Evolutionary conservation across 345 rosid genomes (phyloP), one percentile per base, ranked within the genome.

Genomic region (Eutrema yunnanense): DNA sequence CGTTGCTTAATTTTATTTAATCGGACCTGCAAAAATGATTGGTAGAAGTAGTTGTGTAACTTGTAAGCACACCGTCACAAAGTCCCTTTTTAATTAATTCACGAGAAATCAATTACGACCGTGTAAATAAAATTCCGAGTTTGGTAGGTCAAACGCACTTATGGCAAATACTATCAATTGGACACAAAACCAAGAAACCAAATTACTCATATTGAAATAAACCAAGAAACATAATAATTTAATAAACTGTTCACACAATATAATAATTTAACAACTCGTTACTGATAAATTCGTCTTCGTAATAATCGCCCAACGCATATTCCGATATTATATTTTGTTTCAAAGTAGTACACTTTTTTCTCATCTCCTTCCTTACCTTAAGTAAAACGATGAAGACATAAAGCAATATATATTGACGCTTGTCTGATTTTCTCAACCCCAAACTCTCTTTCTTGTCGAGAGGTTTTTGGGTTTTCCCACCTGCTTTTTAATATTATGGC

Each of bases 1-100:
- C 62, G 56, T 36, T 52, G 51, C 34, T 41, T 53, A 9, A 36
- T 6, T 37, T 8, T 5, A 11, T 56, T 38, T 48, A 9, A 13
- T 29, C 7, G 44, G 72, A 38, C 52, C 14, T 29, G 10, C 27
- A 14, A 56, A 65, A 11, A 38, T 38, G 52, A 65, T 67, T 50
- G 73, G 26, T 60, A 41, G 8, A 65, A 49, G 51, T 48, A 9
- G 77, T 65, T 12, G 77, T 48, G 59, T 55, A 55, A 55, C 41
- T 34, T n/a, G 26, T 73, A 57, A 65, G 46, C 30, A 67, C 41
- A 60, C 78, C 78, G 78, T 74, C 73, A 68, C 73, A 67, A 67
- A 67, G 61, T 50, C 37, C 11, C 42, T 16, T 48, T 59, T 74
- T 10, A 9, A 41, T 42, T 47, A 1, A 67, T 30, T 22, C 55